Evolutionary conservation across 2,329 filamentous ascomycete genomes (phyloP).

Genomic region (Aureobasidium sp.): DNA sequence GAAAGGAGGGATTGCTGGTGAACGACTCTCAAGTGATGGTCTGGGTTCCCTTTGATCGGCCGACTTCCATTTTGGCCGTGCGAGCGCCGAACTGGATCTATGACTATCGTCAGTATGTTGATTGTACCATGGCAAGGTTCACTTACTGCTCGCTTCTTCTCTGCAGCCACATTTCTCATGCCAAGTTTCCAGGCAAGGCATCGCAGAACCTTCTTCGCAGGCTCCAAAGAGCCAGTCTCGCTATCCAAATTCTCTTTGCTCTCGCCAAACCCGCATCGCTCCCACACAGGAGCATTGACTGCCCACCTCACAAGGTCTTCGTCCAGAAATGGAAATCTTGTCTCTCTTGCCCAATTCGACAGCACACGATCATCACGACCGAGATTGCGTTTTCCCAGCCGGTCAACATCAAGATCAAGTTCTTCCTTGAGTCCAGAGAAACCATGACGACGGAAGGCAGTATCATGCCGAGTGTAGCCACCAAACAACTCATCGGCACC

Average conservation of each 20-base stretch:
- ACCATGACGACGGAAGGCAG: constrained; percentile 61
- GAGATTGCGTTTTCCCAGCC: constrained; percentile 87
- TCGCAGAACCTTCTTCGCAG: constrained; percentile 72
- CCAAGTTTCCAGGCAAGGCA: constrained; percentile 66
- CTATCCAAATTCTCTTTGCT: constrained; percentile 16
- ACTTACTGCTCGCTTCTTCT: constrained; percentile 85
- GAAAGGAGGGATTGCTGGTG: neutral
- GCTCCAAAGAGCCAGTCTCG: constrained; percentile 46
- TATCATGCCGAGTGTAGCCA: constrained; percentile 77
- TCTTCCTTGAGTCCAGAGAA: constrained; percentile 69
- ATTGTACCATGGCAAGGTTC: neutral
- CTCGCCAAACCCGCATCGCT: constrained; percentile 72
- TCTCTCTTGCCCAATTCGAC: constrained; percentile 80
- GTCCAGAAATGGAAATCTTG: constrained; percentile 83
- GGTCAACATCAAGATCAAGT: constrained; percentile 71
- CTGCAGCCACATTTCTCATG: constrained; percentile 61
- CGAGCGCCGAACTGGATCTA: constrained; percentile 37
- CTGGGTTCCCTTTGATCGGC: constrained; percentile 40
- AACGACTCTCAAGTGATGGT: constrained; percentile 22
- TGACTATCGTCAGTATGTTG: constrained; percentile 8
- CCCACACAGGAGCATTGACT: constrained; percentile 62
- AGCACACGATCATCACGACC: constrained; percentile 89
- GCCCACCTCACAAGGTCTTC: constrained; percentile 79
- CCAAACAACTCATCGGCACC: constrained; percentile 96
- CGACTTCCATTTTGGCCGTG: constrained; percentile 41